Evolutionary conservation across 805 yeast species (phyloP).

Genomic region (Gaillardinia entomophila): DNA sequence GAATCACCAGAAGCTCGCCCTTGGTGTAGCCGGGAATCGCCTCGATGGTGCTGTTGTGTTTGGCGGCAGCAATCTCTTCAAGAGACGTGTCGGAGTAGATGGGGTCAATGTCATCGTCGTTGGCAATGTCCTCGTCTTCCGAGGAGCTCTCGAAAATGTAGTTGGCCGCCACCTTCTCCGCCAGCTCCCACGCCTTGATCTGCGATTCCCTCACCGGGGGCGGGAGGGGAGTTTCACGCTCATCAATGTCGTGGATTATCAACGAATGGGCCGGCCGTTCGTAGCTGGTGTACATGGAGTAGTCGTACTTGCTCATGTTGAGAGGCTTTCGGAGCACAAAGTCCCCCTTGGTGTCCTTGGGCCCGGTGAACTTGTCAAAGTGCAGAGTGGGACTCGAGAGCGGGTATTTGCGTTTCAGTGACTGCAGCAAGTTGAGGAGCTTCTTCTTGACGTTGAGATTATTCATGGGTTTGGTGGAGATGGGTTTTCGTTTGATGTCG

Average conservation of each 20-base stretch:
- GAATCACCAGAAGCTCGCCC: slow-evolving; percentile 23
- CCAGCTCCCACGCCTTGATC: slow-evolving; percentile 40
- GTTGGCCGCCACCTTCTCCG: slow-evolving; percentile 32
- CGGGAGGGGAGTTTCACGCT: slow-evolving; percentile 9
- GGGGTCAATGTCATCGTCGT: slow-evolving; percentile 6
- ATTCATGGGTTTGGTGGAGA: slow-evolving; percentile 5
- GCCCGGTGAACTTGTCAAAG: neutral
- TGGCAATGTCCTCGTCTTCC: slow-evolving; percentile 16
- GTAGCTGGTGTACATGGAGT: slow-evolving; percentile 26
- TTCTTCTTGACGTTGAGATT: slow-evolving; percentile 24
- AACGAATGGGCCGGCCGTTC: neutral
- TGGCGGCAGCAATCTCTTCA: neutral
- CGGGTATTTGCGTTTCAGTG: slow-evolving; percentile 18
- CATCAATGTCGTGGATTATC: slow-evolving; percentile 6
- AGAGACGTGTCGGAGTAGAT: slow-evolving; percentile 3
- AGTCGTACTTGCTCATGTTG: slow-evolving; percentile 29
- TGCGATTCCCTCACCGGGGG: slow-evolving; percentile 37
- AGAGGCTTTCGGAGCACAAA: slow-evolving; percentile 29
- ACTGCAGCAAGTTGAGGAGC: slow-evolving; percentile 33
- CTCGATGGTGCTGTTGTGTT: slow-evolving; percentile 10
- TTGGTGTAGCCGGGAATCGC: slow-evolving; percentile 37
- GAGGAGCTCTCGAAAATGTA: slow-evolving; percentile 29
- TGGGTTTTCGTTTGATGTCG: slow-evolving; percentile 1
- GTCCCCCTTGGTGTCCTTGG: slow-evolving; percentile 1
- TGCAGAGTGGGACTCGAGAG: slow-evolving; percentile 3